A percentile compares a stretch with the other conserved stretches of the same genome.
These are phyloP conservation scores for Arachis monticola DNA, from an alignment of 331 rosid species.

Conservation along the genomic window DNA sequence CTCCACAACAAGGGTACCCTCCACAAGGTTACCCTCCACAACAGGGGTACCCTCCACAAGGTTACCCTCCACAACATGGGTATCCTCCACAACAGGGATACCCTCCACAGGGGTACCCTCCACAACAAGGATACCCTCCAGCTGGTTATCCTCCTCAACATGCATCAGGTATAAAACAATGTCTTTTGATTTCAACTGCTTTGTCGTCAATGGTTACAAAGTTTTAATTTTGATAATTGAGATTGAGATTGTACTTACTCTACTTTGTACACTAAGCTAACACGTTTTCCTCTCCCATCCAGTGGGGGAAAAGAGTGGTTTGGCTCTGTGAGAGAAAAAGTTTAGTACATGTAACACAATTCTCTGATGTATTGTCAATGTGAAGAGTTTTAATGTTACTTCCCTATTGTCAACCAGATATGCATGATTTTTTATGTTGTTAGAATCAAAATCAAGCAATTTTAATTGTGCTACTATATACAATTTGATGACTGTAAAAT, in stretches of 20 bases:
- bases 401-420: background rate
- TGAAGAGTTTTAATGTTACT: background rate
- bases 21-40: constrained; percentile 60
- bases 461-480: background rate
- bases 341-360: too few species aligned
- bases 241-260: background rate
- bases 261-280: too few species aligned
- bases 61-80: constrained; percentile 43
- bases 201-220: background rate
- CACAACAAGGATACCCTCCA: constrained; percentile 43
- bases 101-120: constrained; percentile 34
- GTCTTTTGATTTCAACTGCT: constrained; percentile 18
- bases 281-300: too few species aligned
- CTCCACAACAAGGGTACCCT: constrained; percentile 55
- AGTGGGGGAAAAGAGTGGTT: too few species aligned
- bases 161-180: constrained; percentile 38
- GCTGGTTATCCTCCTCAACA: constrained; percentile 53
- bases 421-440: background rate
- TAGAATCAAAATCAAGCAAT: background rate
- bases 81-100: background rate
- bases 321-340: too few species aligned
- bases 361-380: background rate
- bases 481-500: background rate
- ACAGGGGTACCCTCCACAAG: constrained; percentile 53
- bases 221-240: background rate